Evolutionary conservation across 176 grass and related monocot species (phyloP).

Genomic region (Microstegium vimineum): DNA sequence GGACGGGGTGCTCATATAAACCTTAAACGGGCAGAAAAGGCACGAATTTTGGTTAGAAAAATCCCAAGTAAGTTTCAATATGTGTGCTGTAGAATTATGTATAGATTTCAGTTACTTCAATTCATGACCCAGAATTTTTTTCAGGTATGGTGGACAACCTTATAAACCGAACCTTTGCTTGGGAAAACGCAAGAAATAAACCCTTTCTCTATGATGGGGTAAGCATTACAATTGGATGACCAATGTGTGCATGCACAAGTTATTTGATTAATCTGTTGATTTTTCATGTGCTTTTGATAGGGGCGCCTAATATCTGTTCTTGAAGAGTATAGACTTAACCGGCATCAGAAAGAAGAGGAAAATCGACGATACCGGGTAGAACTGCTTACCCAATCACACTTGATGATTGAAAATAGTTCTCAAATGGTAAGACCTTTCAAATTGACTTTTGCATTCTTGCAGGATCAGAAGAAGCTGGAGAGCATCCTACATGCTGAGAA

Average conservation of each 20-base stretch:
- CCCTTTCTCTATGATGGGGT: slow-evolving; percentile 96
- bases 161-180: slow-evolving; percentile 72
- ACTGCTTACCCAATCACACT: slow-evolving; percentile 8
- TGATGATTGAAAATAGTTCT: not conserved
- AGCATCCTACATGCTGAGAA: slow-evolving; percentile 69
- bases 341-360: slow-evolving; percentile 76
- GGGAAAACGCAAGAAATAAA: slow-evolving; percentile 85
- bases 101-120: slow-evolving; percentile 2
- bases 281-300: slow-evolving; percentile 34
- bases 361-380: slow-evolving; percentile 65
- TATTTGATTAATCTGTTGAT: not conserved
- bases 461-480: slow-evolving; percentile 98
- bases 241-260: not conserved
- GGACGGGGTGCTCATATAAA: slow-evolving; percentile 94
- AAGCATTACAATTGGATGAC: slow-evolving; percentile 20
- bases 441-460: not conserved
- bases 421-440: not conserved
- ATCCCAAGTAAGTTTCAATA: slow-evolving; percentile 64
- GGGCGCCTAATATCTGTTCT: slow-evolving; percentile 82
- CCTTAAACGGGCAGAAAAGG: slow-evolving; percentile 90
- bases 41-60: slow-evolving; percentile 68
- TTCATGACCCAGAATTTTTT: slow-evolving; percentile 14
- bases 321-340: slow-evolving; percentile 82
- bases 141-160: slow-evolving; percentile 88
- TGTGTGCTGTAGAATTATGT: not conserved